A percentile compares a stretch with the other conserved stretches of the same genome.
These are phyloP conservation scores for Rosa chinensis DNA, from an alignment of 306 rosid genomes.

Conservation along the genomic window DNA sequence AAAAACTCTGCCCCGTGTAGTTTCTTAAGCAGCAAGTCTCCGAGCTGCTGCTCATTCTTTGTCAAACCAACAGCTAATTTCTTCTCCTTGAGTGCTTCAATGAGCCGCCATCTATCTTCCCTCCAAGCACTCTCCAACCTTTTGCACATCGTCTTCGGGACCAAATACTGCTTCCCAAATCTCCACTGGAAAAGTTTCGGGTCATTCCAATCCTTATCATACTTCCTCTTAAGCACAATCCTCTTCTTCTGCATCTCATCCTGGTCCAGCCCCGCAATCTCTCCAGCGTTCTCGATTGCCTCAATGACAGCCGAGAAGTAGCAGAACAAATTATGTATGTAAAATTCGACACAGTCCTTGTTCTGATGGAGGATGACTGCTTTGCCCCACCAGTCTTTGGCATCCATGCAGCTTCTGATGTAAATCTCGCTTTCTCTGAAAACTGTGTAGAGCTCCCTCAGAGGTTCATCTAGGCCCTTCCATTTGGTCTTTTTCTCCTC, in stretches of 20 bases:
- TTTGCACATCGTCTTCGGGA: conserved; percentile 54
- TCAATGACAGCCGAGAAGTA: conserved; percentile 79
- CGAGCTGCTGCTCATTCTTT: conserved; percentile 57
- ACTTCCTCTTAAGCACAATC: conserved; percentile 53
- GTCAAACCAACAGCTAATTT: conserved; percentile 20
- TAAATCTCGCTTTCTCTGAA: conserved; percentile 79
- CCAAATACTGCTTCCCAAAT: conserved; percentile 91
- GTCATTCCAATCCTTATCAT: conserved; percentile 80
- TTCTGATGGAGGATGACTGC: conserved; percentile 57
- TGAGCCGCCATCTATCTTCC: conserved; percentile 76
- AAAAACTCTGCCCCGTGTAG: conserved; percentile 36
- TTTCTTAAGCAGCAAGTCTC: conserved; percentile 52
- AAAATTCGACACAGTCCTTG: conserved; percentile 68
- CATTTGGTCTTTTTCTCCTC: conserved; percentile 79
- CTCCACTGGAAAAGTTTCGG: conserved; percentile 76
- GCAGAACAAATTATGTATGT: conserved; percentile 72
- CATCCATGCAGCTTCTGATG: conserved; percentile 64
- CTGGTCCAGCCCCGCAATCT: conserved; percentile 60
- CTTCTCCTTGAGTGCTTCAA: conserved; percentile 64
- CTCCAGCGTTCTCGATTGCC: conserved; percentile 78
- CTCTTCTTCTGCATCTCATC: conserved; percentile 73
- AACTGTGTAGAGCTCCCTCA: conserved; percentile 68
- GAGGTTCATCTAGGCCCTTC: conserved; percentile 79
- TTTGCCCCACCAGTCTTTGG: conserved; percentile 79
- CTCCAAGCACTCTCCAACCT: conserved; percentile 61